Conservation (phyloP, 441 rosid genomes). For the Brassica balearica region DNA sequence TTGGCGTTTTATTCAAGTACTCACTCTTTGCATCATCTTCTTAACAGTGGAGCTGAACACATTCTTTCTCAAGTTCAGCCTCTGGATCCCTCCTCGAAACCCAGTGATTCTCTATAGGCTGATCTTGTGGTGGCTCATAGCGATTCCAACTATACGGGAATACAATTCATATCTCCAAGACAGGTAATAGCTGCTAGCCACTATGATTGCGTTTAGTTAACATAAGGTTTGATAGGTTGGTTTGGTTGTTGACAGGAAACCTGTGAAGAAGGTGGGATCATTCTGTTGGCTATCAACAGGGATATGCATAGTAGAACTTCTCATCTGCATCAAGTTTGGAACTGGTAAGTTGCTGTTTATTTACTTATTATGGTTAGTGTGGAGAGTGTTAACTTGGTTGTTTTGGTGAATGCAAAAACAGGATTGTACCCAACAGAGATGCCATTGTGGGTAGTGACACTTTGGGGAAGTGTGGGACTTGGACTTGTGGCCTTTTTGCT, state of each 20-base stretch:
- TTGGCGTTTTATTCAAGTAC: slow-evolving; percentile 98
- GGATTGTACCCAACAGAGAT: slow-evolving; percentile 90
- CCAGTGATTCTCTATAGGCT: slow-evolving; percentile 92
- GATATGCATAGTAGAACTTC: slow-evolving; percentile 98
- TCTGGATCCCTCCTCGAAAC: slow-evolving; percentile 97
- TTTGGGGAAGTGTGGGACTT: slow-evolving; percentile 77
- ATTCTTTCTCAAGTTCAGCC: slow-evolving; percentile 96
- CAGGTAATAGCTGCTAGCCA: slow-evolving; percentile 59
- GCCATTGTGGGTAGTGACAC: slow-evolving; percentile 78
- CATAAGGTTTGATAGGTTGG: background rate
- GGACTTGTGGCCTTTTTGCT: slow-evolving; percentile 63
- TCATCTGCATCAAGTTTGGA: slow-evolving; percentile 98
- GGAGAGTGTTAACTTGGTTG: background rate
- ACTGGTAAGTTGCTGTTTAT: slow-evolving; percentile 60
- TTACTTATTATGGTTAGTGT: slow-evolving; percentile 1
- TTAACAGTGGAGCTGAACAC: slow-evolving; percentile 97
- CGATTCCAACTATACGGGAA: slow-evolving; percentile 96
- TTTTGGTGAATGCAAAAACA: slow-evolving; percentile 36
- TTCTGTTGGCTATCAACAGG: slow-evolving; percentile 99
- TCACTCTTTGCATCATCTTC: slow-evolving; percentile 85
- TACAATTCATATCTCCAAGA: slow-evolving; percentile 98
- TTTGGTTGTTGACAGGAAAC: slow-evolving; percentile 57
- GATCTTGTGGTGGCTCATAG: slow-evolving; percentile 99
- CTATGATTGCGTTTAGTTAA: background rate
- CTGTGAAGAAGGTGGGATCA: slow-evolving; percentile 94